phyloP scores from a whole-genome alignment of 164 flowering plant genomes.

The Piper betle region DNA sequence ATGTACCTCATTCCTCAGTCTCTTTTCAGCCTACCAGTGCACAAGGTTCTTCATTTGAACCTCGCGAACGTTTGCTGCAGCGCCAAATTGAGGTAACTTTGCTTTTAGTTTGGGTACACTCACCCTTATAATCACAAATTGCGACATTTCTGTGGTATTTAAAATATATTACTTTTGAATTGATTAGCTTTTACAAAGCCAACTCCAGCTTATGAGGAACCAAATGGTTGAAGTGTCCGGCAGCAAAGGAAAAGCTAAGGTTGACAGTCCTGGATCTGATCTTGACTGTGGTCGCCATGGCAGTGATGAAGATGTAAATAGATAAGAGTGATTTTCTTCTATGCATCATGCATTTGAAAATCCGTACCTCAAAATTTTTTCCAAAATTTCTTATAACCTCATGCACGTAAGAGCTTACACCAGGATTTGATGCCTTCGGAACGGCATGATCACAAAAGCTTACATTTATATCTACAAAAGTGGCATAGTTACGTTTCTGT shows the following conservation, averaged over 20 bases:
- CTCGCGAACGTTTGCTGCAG: conserved; percentile 28
- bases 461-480: too few relatives aligned
- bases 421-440: not conserved
- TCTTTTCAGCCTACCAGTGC: conserved; percentile 17
- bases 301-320: conserved; percentile 9
- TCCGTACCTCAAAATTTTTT: not conserved
- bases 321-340: not conserved
- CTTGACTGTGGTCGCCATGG: conserved; percentile 11
- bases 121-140: not conserved
- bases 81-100: conserved; percentile 51
- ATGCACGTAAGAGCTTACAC: not conserved
- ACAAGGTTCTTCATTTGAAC: conserved; percentile 28
- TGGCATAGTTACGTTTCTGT: too few relatives aligned
- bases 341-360: not conserved
- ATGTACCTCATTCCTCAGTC: conserved; percentile 12
- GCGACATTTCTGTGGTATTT: not conserved
- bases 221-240: not conserved
- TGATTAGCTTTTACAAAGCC: conserved; percentile 13
- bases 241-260: conserved; percentile 14
- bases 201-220: conserved; percentile 11
- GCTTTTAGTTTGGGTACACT: not conserved
- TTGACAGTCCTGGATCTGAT: conserved; percentile 5
- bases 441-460: not conserved
- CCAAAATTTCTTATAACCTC: not conserved
- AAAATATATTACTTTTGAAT: not conserved